Conservation (phyloP, 371 early-diverging fungal genomes). For the Parasitella parasitica region DNA sequence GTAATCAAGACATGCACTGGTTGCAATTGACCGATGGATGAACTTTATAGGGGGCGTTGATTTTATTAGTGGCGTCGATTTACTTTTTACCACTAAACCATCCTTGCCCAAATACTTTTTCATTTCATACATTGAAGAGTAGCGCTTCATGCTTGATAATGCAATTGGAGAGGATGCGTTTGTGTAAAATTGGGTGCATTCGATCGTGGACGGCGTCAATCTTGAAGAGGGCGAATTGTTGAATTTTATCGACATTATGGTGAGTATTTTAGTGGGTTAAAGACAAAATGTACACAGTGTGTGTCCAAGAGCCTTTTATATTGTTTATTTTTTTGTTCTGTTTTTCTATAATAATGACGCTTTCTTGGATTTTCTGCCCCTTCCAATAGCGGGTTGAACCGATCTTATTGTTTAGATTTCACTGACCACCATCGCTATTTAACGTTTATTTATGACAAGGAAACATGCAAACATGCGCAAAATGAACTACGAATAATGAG, state of each 20-base stretch:
- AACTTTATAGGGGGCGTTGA: not conserved
- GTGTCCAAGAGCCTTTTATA: not conserved
- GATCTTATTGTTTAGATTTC: not conserved
- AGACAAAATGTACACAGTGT: not conserved
- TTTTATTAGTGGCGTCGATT: not conserved
- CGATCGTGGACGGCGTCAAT: conserved; percentile 22
- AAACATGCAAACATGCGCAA: not conserved
- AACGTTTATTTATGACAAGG: conserved; percentile 3
- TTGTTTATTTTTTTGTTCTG: not conserved
- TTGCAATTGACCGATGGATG: conserved; percentile 8
- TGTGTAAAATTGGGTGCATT: conserved; percentile 32
- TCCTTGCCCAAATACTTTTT: not conserved
- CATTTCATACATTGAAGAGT: not conserved
- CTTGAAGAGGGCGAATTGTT: conserved; percentile 16
- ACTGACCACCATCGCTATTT: not conserved
- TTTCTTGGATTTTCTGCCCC: not conserved
- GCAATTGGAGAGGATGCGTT: not conserved
- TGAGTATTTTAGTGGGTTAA: not conserved
- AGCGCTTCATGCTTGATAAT: not conserved
- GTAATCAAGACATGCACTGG: conserved; percentile 23
- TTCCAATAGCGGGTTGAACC: not conserved
- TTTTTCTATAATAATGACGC: not conserved
- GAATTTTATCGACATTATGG: conserved; percentile 5
- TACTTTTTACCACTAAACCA: not conserved
- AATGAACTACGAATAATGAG: not conserved